Percentiles rank a stretch among this genome's conserved stretches.
Evolutionary conservation across 257 asterid species (phyloP).

Genomic region (Solanum pennellii): DNA sequence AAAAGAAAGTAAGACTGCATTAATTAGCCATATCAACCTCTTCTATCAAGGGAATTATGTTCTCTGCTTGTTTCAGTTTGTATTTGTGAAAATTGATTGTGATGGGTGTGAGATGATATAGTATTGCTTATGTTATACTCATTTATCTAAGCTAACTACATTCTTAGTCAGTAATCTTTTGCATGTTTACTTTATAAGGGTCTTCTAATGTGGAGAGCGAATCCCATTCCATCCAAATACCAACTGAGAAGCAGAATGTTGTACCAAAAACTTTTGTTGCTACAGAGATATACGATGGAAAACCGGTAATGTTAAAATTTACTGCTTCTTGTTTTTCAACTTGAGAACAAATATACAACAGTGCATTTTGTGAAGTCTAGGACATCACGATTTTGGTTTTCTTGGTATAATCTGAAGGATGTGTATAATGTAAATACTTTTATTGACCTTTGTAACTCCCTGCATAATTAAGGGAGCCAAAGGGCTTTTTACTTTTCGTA

Average conservation of each 20-base stretch:
- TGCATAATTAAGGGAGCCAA: background rate
- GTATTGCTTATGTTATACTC: background rate
- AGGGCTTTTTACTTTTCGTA: background rate
- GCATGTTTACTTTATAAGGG: conserved; percentile 24
- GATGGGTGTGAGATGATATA: background rate
- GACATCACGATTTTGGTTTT: background rate
- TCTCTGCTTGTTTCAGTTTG: background rate
- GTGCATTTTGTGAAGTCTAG: background rate
- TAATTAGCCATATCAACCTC: background rate
- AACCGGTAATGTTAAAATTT: conserved; percentile 29
- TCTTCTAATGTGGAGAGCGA: conserved; percentile 25
- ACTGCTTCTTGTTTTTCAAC: background rate
- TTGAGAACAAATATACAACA: background rate
- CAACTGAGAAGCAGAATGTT: conserved; percentile 26
- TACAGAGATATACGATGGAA: conserved; percentile 59
- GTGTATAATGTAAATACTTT: background rate
- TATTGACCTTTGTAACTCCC: background rate
- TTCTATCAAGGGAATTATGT: background rate
- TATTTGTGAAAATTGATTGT: background rate
- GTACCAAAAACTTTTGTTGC: conserved; percentile 56
- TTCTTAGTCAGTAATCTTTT: background rate
- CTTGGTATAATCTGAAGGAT: background rate
- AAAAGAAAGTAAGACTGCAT: background rate
- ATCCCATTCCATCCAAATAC: conserved; percentile 22
- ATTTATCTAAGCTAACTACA: background rate